Base-by-base conservation (phyloP, 208 protist genomes). In the Acanthamoeba royreba region DNA sequence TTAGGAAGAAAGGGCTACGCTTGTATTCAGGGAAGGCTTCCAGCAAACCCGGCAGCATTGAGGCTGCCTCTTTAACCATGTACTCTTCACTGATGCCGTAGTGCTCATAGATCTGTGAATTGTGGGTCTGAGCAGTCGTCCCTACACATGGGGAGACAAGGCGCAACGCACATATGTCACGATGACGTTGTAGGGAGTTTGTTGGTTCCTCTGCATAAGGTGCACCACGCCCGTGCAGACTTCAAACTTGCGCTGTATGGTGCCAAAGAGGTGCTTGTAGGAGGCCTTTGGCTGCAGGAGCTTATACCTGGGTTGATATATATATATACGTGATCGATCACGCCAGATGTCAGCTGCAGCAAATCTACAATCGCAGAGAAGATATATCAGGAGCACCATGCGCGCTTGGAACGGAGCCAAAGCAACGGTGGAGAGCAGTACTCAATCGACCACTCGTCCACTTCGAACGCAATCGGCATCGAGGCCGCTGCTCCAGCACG, bases 381-480 rank as follows among this genome's bases (percentile, higher is more conserved):
- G 35, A 35, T 22, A 33, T 81, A 4, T 46, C 28, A 35, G 43
- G 22, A 38, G 43, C 35, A 87, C 79, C 79, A 87, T 42, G 79
- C 79, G 13, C 31, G 22, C 22, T 33, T 55, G 79, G 79, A 87
- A 19, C 42, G 22, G 8, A 87, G 79, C 79, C 79, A 87, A 25
- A 87, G 79, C 43, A 87, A 25, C 8, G 79, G 79, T 45, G 79
- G 79, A 58, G 43, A 49, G 79, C 46, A 15, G 17, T 87, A 87
- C 42, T 87, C 79, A 17, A 87, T 87, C 25, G 79, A 87, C 79
- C 79, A 87, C 43, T 87, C 79, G 2, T 49, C 79, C 5, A 55
- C 79, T 15, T 55, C 79, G 38, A 87, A 87, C 15, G 17, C 13
- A 31, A 87, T 87, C 5, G 79, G 25, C n/a, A n/a, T n/a, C 33